These are phyloP conservation scores for Pythium sp. DNA, from an alignment of 352 stramenopile species.

Conservation along the genomic window DNA sequence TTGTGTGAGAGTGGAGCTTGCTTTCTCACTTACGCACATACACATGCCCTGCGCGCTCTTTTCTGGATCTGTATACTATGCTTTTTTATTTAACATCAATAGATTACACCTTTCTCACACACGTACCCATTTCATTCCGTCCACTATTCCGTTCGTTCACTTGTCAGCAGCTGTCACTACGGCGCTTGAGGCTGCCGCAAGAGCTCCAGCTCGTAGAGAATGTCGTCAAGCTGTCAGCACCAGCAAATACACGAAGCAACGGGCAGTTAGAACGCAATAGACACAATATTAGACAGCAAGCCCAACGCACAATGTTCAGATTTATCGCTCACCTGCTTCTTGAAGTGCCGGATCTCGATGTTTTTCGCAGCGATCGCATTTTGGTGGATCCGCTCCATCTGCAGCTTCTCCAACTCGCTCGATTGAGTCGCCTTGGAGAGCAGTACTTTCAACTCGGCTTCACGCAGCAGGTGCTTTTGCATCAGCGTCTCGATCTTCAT, in stretches of 20 bases:
- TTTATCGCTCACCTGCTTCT: slow-evolving; percentile 37
- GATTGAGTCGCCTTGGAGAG: slow-evolving; percentile 61
- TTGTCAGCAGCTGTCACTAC: slow-evolving; percentile 3
- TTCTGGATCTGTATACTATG: slow-evolving; percentile 17
- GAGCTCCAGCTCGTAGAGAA: slow-evolving; percentile 54
- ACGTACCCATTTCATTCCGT: not conserved
- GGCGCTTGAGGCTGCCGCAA: slow-evolving; percentile 26
- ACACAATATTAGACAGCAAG: not conserved
- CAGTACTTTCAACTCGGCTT: slow-evolving; percentile 74
- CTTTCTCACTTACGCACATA: not conserved
- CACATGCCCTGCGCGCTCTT: not conserved
- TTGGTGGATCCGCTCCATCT: slow-evolving; percentile 50
- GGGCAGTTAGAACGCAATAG: not conserved
- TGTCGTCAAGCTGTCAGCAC: slow-evolving; percentile 38
- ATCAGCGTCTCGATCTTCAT: slow-evolving; percentile 71
- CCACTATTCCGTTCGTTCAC: not conserved
- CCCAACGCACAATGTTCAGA: not conserved
- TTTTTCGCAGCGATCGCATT: slow-evolving; percentile 71
- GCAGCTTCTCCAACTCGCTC: slow-evolving; percentile 64
- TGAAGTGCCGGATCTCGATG: slow-evolving; percentile 73
- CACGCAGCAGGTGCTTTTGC: slow-evolving; percentile 71
- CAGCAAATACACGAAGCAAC: not conserved
- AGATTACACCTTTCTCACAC: slow-evolving; percentile 17
- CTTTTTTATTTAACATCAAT: slow-evolving; percentile 23
- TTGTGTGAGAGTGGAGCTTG: not conserved